phyloP scores from a whole-genome alignment of 2,329 filamentous ascomycete species.

The Stemphylium beticola region DNA sequence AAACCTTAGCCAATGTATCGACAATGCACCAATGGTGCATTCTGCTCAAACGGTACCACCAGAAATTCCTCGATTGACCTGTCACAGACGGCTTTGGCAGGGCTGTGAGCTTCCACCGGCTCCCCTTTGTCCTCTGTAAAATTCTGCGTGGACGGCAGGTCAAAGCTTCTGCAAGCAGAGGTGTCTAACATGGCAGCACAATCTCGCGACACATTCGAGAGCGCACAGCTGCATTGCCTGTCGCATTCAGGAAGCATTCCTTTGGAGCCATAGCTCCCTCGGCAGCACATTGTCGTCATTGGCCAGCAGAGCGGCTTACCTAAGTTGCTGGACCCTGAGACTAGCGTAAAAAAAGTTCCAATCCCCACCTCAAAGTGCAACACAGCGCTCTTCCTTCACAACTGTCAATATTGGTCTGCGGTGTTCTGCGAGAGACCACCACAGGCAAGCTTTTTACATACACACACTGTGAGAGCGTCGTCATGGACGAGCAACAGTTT shows the following conservation, averaged over 20 bases:
- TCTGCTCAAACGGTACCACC: background rate
- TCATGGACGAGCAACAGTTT: slow-evolving; percentile 83
- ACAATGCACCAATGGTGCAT: background rate
- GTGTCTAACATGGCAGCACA: background rate
- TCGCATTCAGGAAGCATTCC: background rate
- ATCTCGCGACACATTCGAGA: background rate
- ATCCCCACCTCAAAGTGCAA: slow-evolving; percentile 28
- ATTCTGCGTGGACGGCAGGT: background rate
- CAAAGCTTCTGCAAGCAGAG: background rate
- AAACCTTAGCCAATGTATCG: background rate
- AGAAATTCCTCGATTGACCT: background rate
- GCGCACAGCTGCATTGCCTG: background rate
- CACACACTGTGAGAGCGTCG: slow-evolving; percentile 28
- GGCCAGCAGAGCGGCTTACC: slow-evolving; percentile 9
- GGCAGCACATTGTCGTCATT: slow-evolving; percentile 11
- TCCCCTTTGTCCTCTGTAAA: background rate
- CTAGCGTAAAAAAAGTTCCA: slow-evolving; percentile 14
- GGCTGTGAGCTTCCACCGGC: background rate
- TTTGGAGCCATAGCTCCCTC: background rate
- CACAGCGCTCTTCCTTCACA: slow-evolving; percentile 21
- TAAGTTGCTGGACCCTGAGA: slow-evolving; percentile 20
- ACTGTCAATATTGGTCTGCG: slow-evolving; percentile 28
- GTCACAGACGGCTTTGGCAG: background rate
- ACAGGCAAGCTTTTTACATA: slow-evolving; percentile 31
- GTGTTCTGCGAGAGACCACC: slow-evolving; percentile 28